phyloP scores from a whole-genome alignment of 345 rosid species.

The Lumnitzera racemosa region DNA sequence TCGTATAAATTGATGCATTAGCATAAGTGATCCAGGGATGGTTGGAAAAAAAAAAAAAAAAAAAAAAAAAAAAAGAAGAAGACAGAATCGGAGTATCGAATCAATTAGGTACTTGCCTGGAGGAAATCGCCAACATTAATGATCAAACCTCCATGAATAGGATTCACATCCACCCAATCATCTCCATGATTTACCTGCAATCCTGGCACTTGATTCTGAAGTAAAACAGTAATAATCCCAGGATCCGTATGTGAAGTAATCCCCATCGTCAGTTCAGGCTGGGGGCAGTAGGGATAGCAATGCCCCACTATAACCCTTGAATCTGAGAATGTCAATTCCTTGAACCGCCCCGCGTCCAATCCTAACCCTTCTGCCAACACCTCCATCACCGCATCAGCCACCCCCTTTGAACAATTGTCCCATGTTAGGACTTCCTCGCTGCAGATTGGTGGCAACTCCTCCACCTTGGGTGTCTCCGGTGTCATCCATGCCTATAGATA shows the following conservation, averaged over 20 bases:
- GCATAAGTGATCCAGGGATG: too few species aligned
- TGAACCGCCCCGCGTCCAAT: constrained; percentile 19
- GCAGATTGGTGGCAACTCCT: constrained; percentile 23
- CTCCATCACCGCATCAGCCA: constrained; percentile 34
- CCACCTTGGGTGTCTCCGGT: constrained; percentile 7
- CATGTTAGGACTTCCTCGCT: constrained; percentile 19
- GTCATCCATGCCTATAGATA: constrained; percentile 16
- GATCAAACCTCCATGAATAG: constrained; percentile 20
- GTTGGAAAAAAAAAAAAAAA: too few species aligned
- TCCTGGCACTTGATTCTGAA: constrained; percentile 21
- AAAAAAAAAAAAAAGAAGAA: too few species aligned
- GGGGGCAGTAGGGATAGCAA: constrained; percentile 30
- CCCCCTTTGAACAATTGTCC: constrained; percentile 17
- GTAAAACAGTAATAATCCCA: constrained; percentile 18
- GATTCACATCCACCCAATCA: constrained; percentile 27
- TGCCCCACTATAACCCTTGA: constrained; percentile 13
- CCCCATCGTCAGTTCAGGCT: constrained; percentile 29
- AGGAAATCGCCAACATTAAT: constrained; percentile 29
- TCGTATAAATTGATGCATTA: too few species aligned
- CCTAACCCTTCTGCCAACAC: constrained; percentile 29
- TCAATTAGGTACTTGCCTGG: constrained; percentile 25
- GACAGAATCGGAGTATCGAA: too few species aligned
- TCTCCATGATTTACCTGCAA: constrained; percentile 27
- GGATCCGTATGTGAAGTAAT: constrained; percentile 25
- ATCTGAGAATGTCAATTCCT: constrained; percentile 15